These are phyloP conservation scores for Trypanosoma avium DNA, from an alignment of 208 protist genomes.

Conservation along the genomic window DNA sequence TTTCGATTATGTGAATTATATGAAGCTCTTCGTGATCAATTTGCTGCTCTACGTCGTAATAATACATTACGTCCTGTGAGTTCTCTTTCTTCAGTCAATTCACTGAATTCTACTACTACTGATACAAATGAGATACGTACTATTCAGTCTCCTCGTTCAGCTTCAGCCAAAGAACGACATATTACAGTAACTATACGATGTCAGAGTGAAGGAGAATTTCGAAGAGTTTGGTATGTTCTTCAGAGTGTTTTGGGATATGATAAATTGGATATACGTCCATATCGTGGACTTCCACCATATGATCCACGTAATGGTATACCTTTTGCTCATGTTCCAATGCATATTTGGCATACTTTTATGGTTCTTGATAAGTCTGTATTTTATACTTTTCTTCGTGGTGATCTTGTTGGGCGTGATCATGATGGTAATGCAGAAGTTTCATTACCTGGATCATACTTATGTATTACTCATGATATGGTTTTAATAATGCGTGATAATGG, in stretches of 20 bases:
- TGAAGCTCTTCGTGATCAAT: slow-evolving; percentile 65
- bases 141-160: slow-evolving; percentile 44
- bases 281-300: slow-evolving; percentile 65
- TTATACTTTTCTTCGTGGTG: slow-evolving; percentile 55
- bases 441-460: slow-evolving; percentile 41
- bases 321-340: slow-evolving; percentile 61
- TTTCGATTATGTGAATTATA: slow-evolving; percentile 64
- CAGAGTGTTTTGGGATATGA: slow-evolving; percentile 73
- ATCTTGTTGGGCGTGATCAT: slow-evolving; percentile 48
- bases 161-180: slow-evolving; percentile 27
- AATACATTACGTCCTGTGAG: slow-evolving; percentile 28
- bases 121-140: slow-evolving; percentile 34
- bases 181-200: slow-evolving; percentile 49
- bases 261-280: slow-evolving; percentile 54
- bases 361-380: slow-evolving; percentile 59
- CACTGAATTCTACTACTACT: not conserved
- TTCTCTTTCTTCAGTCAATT: not conserved
- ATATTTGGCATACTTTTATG: slow-evolving; percentile 70
- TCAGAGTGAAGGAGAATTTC: slow-evolving; percentile 61
- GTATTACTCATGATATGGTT: slow-evolving; percentile 70
- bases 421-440: slow-evolving; percentile 33
- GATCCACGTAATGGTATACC: slow-evolving; percentile 73
- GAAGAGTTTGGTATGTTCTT: slow-evolving; percentile 57
- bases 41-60: slow-evolving; percentile 46
- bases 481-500: slow-evolving; percentile 56